Base-by-base conservation (phyloP, 148 eudicot genomes). In the Suaeda aralocaspica region DNA sequence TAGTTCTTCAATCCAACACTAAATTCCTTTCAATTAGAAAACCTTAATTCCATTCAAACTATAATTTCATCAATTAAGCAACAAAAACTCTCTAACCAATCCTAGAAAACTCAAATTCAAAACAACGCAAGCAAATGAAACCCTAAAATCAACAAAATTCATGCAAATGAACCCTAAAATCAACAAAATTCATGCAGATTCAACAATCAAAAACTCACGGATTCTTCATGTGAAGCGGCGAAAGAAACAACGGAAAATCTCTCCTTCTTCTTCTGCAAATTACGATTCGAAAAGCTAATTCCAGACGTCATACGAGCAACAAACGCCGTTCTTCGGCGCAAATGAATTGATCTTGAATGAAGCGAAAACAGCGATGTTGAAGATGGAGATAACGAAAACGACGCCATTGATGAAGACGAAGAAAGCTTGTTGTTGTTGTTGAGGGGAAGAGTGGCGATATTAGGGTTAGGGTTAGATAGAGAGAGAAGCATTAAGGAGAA, bases 221-320 rank as follows among this genome's bases (percentile, higher is more conserved):
- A 86, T 28, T 84, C 89, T 61, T 86, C 91, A 8, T 77, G 85
- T 50, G 96, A 83, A 78, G 95, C 86, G 0, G 92, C 85, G 16
- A 81, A 84, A 4, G 85, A 55, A 71, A 83, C 64, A 13, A 83
- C 25, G 4, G 80, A 71, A 7, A 82, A 72, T 29, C 61, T 74
- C 41, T 39, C 77, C 28, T 64, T 79, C 41, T 39, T 79, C 28
- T 64, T 79, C 21, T 42, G 76, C 29, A 25, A n/a, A 41, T 72
- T 60, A 10, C 48, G 31, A 69, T 63, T 55, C 29, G 24, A 63
- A 14, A 76, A 36, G 24, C 68, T 64, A 22, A 84, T 16, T 56
- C 76, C 81, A 46, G 61, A 21, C 39, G 59, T 64, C 30, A 62
- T 5, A 26, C 60, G 58, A 44, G 76, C 34, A 19, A 78, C 64